Conservation (phyloP, 2,329 filamentous ascomycete species). For the Chaetomiaceae sp. region DNA sequence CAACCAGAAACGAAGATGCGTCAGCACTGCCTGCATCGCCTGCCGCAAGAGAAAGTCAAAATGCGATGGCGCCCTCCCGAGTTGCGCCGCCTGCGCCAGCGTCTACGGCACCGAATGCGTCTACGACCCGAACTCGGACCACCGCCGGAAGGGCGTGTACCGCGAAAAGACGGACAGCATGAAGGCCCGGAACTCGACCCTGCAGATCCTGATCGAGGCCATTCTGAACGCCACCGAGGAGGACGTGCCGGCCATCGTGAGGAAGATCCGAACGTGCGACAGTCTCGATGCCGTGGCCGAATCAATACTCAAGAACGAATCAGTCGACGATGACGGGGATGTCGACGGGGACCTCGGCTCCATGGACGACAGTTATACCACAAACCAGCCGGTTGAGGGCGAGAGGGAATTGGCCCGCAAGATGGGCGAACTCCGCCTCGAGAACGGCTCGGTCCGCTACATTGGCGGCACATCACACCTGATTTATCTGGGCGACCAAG, state of each 20-base stretch:
- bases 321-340: conserved; percentile 31
- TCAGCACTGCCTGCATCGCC: conserved; percentile 80
- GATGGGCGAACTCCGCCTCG: conserved; percentile 85
- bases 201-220: conserved; percentile 89
- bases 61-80: conserved; percentile 87
- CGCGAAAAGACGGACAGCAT: conserved; percentile 87
- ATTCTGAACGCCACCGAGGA: conserved; percentile 89
- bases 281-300: conserved; percentile 55
- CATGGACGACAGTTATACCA: conserved; percentile 35
- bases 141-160: conserved; percentile 93
- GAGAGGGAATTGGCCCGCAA: conserved; percentile 85
- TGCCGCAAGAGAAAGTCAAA: conserved; percentile 77
- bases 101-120: conserved; percentile 89
- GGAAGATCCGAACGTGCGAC: conserved; percentile 82
- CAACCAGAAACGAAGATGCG: conserved; percentile 66
- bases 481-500: conserved; percentile 65
- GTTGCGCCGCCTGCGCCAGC: conserved; percentile 91
- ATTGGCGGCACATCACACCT: conserved; percentile 93
- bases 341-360: conserved; percentile 40
- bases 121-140: conserved; percentile 94
- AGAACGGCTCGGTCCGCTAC: conserved; percentile 83
- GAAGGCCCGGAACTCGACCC: conserved; percentile 79
- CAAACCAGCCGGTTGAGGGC: conserved; percentile 43
- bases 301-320: conserved; percentile 45
- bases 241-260: conserved; percentile 75